Conservation (phyloP, 2,329 filamentous ascomycete species). For the Xylariales sp. region DNA sequence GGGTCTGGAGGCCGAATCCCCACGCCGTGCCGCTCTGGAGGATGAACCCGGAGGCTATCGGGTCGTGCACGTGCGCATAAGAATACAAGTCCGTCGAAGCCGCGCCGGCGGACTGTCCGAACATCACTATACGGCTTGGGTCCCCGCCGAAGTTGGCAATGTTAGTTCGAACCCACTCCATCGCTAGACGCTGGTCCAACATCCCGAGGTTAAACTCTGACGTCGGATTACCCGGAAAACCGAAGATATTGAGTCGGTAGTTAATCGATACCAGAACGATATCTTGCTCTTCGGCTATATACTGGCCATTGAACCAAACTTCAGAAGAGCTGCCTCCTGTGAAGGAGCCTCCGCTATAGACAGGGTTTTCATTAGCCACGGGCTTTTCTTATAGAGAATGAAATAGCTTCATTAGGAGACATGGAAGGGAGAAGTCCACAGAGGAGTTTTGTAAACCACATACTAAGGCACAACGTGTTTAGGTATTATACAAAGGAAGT, state of each 20-base stretch:
- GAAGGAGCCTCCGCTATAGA: constrained; percentile 10
- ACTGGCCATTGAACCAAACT: constrained; percentile 17
- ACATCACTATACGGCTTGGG: constrained; percentile 28
- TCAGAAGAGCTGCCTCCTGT: constrained; percentile 5
- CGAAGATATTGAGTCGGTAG: constrained; percentile 22
- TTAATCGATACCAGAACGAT: constrained; percentile 30
- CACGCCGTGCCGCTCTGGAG: constrained; percentile 38
- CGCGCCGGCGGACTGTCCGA: constrained; percentile 37
- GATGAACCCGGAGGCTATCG: constrained; percentile 44
- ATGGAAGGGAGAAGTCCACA: neutral
- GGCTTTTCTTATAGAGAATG: neutral
- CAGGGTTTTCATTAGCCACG: constrained; percentile 1
- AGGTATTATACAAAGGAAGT: neutral
- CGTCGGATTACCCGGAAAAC: constrained; percentile 11
- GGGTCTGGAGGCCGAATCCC: constrained; percentile 28
- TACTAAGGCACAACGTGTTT: neutral
- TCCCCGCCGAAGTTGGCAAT: constrained; percentile 39
- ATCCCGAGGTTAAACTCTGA: constrained; percentile 34
- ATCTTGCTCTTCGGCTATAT: constrained; percentile 25
- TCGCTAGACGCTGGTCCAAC: constrained; percentile 39
- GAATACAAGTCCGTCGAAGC: constrained; percentile 41
- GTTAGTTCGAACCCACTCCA: constrained; percentile 41
- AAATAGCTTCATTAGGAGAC: neutral
- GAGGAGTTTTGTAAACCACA: constrained; percentile 2
- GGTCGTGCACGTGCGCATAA: constrained; percentile 43